Percentiles rank a stretch among this genome's conserved stretches.
Conservation (phyloP, 345 rosid species). For the Cochlearia excelsa region DNA sequence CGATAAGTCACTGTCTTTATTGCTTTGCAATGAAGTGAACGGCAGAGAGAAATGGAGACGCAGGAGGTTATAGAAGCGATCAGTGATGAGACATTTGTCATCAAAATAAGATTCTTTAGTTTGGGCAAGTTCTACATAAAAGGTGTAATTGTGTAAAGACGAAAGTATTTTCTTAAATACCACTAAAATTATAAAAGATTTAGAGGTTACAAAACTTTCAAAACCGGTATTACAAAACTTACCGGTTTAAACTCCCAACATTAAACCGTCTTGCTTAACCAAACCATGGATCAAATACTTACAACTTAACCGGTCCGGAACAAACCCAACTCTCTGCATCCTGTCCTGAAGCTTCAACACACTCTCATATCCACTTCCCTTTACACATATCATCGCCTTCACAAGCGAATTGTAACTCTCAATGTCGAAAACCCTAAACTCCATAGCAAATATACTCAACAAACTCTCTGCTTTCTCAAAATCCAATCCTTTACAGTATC, state of each 20-base stretch:
- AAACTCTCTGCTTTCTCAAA: slow-evolving; percentile 57
- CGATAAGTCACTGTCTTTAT: slow-evolving; percentile 51
- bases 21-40: slow-evolving; percentile 45
- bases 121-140: no score
- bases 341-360: slow-evolving; percentile 62
- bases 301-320: slow-evolving; percentile 53
- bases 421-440: slow-evolving; percentile 51
- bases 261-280: slow-evolving; percentile 23
- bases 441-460: slow-evolving; percentile 50
- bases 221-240: slow-evolving; percentile 7
- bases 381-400: slow-evolving; percentile 37
- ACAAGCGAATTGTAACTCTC: slow-evolving; percentile 59
- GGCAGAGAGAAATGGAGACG: slow-evolving; percentile 37
- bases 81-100: slow-evolving; percentile 44
- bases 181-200: no score
- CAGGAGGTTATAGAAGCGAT: slow-evolving; percentile 44
- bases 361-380: slow-evolving; percentile 41
- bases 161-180: no score
- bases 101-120: slow-evolving; percentile 13
- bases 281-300: slow-evolving; percentile 54
- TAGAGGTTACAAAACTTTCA: no score
- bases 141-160: no score
- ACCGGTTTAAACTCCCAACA: slow-evolving; percentile 1
- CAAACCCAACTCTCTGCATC: slow-evolving; percentile 63
- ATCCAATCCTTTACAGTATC: slow-evolving; percentile 53